A percentile compares a stretch with the other conserved stretches of the same genome.
Conservation (phyloP, 345 rosid species). For the Passiflora organensis region DNA sequence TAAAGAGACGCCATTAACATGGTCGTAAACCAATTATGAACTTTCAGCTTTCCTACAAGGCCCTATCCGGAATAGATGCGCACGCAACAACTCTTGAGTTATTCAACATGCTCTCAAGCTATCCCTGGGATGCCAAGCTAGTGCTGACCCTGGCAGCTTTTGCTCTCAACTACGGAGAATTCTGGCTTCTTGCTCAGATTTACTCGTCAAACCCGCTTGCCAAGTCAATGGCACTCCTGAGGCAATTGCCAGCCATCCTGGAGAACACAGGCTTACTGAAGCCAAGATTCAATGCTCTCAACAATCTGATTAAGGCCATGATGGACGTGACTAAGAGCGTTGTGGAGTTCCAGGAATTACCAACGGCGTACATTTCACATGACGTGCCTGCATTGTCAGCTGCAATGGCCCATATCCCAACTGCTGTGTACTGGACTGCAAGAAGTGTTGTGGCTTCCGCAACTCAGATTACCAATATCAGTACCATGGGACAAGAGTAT, state of each 20-base stretch:
- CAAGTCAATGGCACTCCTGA: conserved; percentile 63
- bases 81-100: conserved; percentile 50
- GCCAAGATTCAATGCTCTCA: conserved; percentile 46
- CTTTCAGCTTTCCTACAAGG: conserved; percentile 53
- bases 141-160: conserved; percentile 65
- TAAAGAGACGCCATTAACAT: too few relatives aligned
- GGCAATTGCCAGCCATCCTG: conserved; percentile 45
- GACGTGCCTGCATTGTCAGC: conserved; percentile 41
- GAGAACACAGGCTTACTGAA: conserved; percentile 43
- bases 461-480: conserved; percentile 51
- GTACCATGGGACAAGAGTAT: conserved; percentile 64
- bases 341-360: conserved; percentile 54
- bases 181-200: conserved; percentile 71
- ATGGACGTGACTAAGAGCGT: conserved; percentile 53
- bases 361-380: conserved; percentile 39
- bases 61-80: conserved; percentile 52
- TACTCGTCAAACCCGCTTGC: conserved; percentile 59
- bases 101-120: conserved; percentile 51
- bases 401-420: conserved; percentile 48
- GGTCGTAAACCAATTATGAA: neutral
- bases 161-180: conserved; percentile 68
- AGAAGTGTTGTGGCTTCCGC: conserved; percentile 62
- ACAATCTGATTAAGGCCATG: conserved; percentile 50
- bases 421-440: conserved; percentile 66
- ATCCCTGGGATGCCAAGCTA: conserved; percentile 67